A percentile compares a stretch with the other conserved stretches of the same genome.
These are phyloP conservation scores for Penicillium paneum DNA, from an alignment of 2,329 filamentous ascomycete genomes.

Conservation along the genomic window DNA sequence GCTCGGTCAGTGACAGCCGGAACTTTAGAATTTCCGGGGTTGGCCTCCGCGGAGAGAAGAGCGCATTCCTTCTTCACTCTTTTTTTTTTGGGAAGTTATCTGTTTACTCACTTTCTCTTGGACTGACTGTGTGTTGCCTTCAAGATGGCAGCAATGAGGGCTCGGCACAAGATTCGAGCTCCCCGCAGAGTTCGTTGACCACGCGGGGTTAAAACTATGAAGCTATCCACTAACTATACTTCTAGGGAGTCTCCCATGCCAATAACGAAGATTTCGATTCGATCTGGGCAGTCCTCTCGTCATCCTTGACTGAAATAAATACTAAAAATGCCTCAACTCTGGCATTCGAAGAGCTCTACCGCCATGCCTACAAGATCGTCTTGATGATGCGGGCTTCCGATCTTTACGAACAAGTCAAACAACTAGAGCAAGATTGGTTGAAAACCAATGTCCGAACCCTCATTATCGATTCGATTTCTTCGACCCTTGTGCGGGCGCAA, in stretches of 20 bases:
- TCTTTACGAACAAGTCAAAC: constrained; percentile 75
- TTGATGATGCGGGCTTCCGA: constrained; percentile 78
- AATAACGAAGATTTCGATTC: constrained; percentile 77
- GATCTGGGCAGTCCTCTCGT: constrained; percentile 73
- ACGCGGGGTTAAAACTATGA: constrained; percentile 3
- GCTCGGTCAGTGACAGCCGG: constrained; percentile 12
- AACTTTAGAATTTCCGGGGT: constrained; percentile 11
- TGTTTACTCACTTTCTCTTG: not conserved
- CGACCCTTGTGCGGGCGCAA: constrained; percentile 60
- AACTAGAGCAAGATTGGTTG: constrained; percentile 81
- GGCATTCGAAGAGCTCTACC: constrained; percentile 94
- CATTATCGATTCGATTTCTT: constrained; percentile 69
- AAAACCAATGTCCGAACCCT: constrained; percentile 66
- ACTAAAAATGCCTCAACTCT: constrained; percentile 83
- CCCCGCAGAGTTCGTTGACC: constrained; percentile 59
- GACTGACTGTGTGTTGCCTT: not conserved
- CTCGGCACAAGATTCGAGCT: constrained; percentile 62
- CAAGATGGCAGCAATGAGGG: constrained; percentile 52
- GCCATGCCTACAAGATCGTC: constrained; percentile 90
- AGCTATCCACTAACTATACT: constrained; percentile 14
- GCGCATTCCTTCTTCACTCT: constrained; percentile 5
- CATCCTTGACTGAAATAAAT: constrained; percentile 83
- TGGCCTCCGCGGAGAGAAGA: constrained; percentile 28
- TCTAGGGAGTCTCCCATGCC: constrained; percentile 52
- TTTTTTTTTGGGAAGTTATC: not conserved